Evolutionary conservation across 2,329 filamentous ascomycete species (phyloP).

Genomic region (Ambrosiella beaveri): DNA sequence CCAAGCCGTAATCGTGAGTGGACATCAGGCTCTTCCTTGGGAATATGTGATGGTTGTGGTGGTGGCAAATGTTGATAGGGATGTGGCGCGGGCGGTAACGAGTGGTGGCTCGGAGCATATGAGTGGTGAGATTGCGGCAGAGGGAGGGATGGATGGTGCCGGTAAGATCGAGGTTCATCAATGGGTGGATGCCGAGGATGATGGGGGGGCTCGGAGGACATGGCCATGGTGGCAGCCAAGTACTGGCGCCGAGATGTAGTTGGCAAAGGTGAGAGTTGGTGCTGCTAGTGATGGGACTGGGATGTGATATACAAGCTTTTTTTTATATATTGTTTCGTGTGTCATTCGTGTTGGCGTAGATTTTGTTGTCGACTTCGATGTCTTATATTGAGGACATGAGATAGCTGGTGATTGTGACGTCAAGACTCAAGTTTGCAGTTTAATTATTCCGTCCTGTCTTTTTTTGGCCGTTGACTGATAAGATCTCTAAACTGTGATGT

Average conservation of each 20-base stretch:
- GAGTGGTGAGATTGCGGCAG: not conserved
- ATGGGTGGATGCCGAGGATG: not conserved
- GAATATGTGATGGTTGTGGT: constrained; percentile 20
- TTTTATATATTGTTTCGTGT: too few relatives aligned
- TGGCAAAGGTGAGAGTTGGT: not conserved
- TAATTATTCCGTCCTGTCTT: too few relatives aligned
- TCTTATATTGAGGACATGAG: too few relatives aligned
- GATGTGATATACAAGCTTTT: too few relatives aligned
- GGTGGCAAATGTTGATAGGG: constrained; percentile 7
- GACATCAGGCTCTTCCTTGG: constrained; percentile 16
- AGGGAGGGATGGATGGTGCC: not conserved
- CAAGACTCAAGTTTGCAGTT: too few relatives aligned
- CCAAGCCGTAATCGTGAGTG: constrained; percentile 20
- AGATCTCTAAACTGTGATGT: too few relatives aligned
- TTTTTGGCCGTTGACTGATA: too few relatives aligned
- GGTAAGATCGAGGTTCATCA: constrained; percentile 5
- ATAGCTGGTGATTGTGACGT: too few relatives aligned
- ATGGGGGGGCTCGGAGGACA: constrained; percentile 9
- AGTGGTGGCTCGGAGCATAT: not conserved
- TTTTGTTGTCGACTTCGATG: too few relatives aligned
- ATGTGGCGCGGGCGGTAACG: not conserved
- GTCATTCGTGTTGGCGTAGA: too few relatives aligned
- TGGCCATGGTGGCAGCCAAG: constrained; percentile 9
- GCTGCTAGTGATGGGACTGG: not conserved
- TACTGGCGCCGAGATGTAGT: not conserved